Evolutionary conservation across 441 rosid species (phyloP).

Genomic region (Omphalea diandra): DNA sequence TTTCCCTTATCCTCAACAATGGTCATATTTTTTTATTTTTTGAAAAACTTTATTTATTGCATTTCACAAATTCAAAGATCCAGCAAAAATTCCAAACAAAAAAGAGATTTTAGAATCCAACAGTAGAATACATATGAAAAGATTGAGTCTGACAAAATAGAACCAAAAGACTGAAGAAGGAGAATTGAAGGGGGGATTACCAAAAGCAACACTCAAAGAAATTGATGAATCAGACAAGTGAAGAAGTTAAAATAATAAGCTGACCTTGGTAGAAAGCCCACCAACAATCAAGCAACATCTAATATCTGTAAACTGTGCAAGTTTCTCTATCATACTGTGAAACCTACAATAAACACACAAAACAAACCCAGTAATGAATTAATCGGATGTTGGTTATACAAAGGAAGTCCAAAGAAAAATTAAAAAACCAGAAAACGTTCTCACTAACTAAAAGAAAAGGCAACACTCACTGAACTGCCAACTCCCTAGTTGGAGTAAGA

Average conservation of each 20-base stretch:
- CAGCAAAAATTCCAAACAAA: not conserved
- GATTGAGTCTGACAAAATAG: not conserved
- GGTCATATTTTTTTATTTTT: too few species aligned
- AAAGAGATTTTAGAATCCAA: not conserved
- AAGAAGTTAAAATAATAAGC: conserved; percentile 22
- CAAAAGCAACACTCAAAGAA: not conserved
- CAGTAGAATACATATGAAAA: too few species aligned
- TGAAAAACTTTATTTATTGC: too few species aligned
- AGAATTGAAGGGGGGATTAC: not conserved
- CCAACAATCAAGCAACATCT: conserved; percentile 92
- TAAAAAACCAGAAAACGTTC: not conserved
- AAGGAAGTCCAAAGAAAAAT: not conserved
- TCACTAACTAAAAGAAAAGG: too few species aligned
- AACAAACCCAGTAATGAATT: not conserved
- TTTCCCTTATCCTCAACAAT: too few species aligned
- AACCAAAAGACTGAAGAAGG: not conserved
- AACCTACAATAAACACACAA: conserved; percentile 51
- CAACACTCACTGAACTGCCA: conserved; percentile 82
- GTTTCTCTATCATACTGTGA: conserved; percentile 90
- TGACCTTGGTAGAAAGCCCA: conserved; percentile 86
- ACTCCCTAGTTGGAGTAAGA: conserved; percentile 90
- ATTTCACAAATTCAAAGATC: too few species aligned
- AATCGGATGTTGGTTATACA: not conserved
- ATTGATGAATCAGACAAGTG: not conserved
- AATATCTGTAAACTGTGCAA: conserved; percentile 84